These are phyloP conservation scores for Hirsutella minnesotensis DNA, from an alignment of 2,329 filamentous ascomycete genomes.

Conservation along the genomic window DNA sequence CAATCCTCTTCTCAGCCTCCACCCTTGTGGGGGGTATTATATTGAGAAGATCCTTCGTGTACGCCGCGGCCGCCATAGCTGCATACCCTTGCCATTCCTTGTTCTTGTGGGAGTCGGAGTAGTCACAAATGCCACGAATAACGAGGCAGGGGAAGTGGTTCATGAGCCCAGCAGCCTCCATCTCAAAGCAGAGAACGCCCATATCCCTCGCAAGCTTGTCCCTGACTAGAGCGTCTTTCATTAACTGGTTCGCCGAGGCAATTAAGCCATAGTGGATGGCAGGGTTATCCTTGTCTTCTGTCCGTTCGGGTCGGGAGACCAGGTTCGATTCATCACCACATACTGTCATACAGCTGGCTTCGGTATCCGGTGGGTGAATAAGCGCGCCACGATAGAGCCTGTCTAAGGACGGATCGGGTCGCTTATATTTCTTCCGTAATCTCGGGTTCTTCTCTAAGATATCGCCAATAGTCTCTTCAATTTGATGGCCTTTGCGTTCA, in stretches of 20 bases:
- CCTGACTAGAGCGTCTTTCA: neutral
- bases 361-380: neutral
- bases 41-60: slow-evolving; percentile 11
- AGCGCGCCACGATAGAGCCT: neutral
- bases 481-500: neutral
- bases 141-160: slow-evolving; percentile 14
- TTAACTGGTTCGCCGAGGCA: neutral
- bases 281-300: neutral
- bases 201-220: neutral
- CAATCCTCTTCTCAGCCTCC: neutral
- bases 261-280: neutral
- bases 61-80: slow-evolving; percentile 14
- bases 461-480: neutral
- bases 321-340: neutral
- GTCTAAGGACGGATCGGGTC: neutral
- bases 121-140: slow-evolving; percentile 22
- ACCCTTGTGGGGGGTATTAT: slow-evolving; percentile 3
- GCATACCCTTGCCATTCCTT: slow-evolving; percentile 8
- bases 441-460: neutral
- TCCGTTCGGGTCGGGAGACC: neutral
- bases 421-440: neutral
- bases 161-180: slow-evolving; percentile 14
- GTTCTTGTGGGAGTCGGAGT: slow-evolving; percentile 20
- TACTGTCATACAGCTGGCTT: neutral
- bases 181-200: slow-evolving; percentile 9